These are phyloP conservation scores for Sporobolomyces pararoseus DNA, from an alignment of 768 basidiomycete species.

Conservation along the genomic window DNA sequence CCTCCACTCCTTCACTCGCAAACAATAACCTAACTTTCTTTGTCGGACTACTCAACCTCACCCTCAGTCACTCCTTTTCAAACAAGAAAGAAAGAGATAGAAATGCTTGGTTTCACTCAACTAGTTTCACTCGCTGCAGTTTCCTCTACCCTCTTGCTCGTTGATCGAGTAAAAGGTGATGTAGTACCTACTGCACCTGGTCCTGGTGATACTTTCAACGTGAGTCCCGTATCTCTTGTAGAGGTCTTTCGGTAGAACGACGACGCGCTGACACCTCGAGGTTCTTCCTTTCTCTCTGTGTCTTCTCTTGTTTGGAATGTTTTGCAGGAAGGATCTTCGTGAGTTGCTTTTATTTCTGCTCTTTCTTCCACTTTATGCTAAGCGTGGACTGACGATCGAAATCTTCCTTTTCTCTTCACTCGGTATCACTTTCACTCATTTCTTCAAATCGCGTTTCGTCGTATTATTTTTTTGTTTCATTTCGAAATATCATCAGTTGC, in stretches of 20 bases:
- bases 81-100: not conserved
- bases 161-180: not conserved
- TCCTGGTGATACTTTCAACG: constrained; percentile 15
- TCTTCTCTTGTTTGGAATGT: no score
- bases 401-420: not conserved
- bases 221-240: not conserved
- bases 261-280: not conserved
- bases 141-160: not conserved
- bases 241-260: no score
- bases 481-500: not conserved
- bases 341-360: not conserved
- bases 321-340: constrained; percentile 21
- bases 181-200: constrained; percentile 13
- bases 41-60: no score
- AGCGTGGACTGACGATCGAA: not conserved
- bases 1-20: not conserved
- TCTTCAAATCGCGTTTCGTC: not conserved
- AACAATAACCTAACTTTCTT: no score
- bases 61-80: not conserved
- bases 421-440: not conserved
- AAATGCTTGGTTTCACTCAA: constrained; percentile 11
- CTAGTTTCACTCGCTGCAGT: not conserved
- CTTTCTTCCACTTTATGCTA: not conserved
- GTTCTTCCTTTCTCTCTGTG: not conserved
- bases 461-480: not conserved